These are phyloP conservation scores for Lasiosphaeriaceae sp. DNA, from an alignment of 495 filamentous ascomycete species.

Conservation along the genomic window DNA sequence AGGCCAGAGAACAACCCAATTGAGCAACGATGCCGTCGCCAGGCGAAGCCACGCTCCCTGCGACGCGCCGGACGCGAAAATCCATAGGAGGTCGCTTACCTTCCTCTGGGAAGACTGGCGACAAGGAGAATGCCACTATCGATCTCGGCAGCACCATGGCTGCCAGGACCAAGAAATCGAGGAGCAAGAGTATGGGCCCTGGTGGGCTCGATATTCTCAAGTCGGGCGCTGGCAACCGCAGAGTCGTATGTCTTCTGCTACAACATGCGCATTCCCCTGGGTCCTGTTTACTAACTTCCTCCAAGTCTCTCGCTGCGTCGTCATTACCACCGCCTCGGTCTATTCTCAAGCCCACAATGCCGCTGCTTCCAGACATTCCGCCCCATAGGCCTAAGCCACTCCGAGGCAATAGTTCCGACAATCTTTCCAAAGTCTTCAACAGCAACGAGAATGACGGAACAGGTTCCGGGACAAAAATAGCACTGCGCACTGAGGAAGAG, in stretches of 20 bases:
- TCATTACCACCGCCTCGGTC: conserved; percentile 55
- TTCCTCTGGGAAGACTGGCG: conserved; percentile 40
- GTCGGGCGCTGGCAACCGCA: conserved; percentile 71
- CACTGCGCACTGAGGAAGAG: conserved; percentile 68
- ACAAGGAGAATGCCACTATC: conserved; percentile 71
- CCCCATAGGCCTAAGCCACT: conserved; percentile 38
- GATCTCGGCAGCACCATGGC: conserved; percentile 48
- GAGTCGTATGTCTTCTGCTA: conserved; percentile 56
- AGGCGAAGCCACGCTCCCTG: conserved; percentile 44
- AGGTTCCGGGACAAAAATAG: conserved; percentile 39
- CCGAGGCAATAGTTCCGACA: conserved; percentile 32
- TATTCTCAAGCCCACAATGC: conserved; percentile 81
- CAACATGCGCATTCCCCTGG: neutral
- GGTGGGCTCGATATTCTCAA: conserved; percentile 82
- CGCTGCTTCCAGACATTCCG: conserved; percentile 60
- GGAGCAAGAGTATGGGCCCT: conserved; percentile 93
- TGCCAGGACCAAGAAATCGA: conserved; percentile 63
- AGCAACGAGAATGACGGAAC: conserved; percentile 30
- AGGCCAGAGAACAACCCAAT: neutral
- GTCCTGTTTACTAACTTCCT: conserved; percentile 1
- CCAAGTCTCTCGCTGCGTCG: conserved; percentile 46
- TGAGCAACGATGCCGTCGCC: conserved; percentile 40
- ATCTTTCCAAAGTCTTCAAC: conserved; percentile 50
- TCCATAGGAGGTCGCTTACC: conserved; percentile 70
- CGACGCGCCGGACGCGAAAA: conserved; percentile 65